Conservation (phyloP, 371 early-diverging fungal species). For the Mucor sp. region DNA sequence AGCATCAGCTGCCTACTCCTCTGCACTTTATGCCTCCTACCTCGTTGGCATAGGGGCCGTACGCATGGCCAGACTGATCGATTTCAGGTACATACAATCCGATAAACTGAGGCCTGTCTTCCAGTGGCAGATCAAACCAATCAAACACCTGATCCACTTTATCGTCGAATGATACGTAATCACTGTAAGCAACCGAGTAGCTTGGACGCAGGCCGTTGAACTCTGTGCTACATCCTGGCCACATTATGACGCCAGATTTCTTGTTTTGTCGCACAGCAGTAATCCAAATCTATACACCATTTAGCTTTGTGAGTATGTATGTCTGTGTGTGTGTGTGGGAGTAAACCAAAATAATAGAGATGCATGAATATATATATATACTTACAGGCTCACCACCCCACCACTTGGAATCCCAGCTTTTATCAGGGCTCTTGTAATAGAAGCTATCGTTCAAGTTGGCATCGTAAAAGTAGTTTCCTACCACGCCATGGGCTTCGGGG, state of each 20-base stretch:
- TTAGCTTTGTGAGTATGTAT: not conserved
- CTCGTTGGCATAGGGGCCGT: constrained; percentile 74
- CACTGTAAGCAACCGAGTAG: constrained; percentile 61
- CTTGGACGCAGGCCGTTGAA: constrained; percentile 60
- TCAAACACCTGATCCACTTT: constrained; percentile 66
- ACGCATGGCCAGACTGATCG: constrained; percentile 81
- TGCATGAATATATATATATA: not conserved
- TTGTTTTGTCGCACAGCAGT: constrained; percentile 76
- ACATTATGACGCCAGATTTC: constrained; percentile 79
- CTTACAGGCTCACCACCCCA: constrained; percentile 90
- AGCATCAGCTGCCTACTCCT: not conserved
- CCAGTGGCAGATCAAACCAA: constrained; percentile 81
- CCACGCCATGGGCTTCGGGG: constrained; percentile 91
- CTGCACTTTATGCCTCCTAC: constrained; percentile 28
- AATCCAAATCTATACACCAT: constrained; percentile 78
- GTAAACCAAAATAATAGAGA: not conserved
- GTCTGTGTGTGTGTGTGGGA: not conserved
- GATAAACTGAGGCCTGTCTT: constrained; percentile 76
- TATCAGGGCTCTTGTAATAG: constrained; percentile 69
- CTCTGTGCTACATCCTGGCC: constrained; percentile 82
- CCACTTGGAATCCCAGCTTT: constrained; percentile 76
- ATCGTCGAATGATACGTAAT: constrained; percentile 51
- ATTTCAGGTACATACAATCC: constrained; percentile 81
- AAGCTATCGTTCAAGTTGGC: constrained; percentile 76
- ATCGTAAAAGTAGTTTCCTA: constrained; percentile 89